phyloP scores from a whole-genome alignment of 805 yeast genomes.

The Ogataea neopini region DNA sequence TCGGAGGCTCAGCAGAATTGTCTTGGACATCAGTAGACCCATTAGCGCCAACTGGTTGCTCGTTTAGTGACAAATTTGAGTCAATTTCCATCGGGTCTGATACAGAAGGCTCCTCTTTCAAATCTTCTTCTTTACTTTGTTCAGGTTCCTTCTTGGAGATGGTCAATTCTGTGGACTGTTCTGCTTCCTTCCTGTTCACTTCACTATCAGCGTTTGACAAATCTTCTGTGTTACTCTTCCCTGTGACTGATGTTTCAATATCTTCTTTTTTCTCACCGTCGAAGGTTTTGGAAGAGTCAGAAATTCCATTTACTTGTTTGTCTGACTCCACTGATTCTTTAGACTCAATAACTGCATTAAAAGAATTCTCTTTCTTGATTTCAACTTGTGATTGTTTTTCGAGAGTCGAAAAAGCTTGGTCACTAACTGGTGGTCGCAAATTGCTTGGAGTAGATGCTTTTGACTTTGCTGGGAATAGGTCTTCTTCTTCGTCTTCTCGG shows the following conservation, averaged over 20 bases:
- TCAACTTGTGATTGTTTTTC: neutral
- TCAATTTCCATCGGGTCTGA: neutral
- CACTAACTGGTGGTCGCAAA: neutral
- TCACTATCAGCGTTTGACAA: neutral
- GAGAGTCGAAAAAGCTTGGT: neutral
- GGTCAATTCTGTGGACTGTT: neutral
- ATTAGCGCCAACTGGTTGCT: neutral
- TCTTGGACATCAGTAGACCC: neutral
- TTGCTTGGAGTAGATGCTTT: constrained; percentile 2
- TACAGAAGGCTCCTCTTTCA: neutral
- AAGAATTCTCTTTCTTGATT: neutral
- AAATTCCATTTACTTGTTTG: neutral
- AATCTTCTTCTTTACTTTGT: neutral
- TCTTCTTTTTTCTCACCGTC: neutral
- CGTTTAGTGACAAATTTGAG: neutral
- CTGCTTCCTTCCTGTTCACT: neutral
- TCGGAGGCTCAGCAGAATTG: neutral
- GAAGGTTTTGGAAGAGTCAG: neutral
- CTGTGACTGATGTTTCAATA: neutral
- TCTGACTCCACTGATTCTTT: neutral
- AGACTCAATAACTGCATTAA: neutral
- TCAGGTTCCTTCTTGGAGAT: neutral
- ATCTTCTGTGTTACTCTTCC: neutral
- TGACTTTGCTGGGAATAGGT: constrained; percentile 19
- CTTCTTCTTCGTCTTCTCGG: constrained; percentile 14